These are phyloP conservation scores for Auricularia sp. DNA, from an alignment of 768 basidiomycete species.

Conservation along the genomic window DNA sequence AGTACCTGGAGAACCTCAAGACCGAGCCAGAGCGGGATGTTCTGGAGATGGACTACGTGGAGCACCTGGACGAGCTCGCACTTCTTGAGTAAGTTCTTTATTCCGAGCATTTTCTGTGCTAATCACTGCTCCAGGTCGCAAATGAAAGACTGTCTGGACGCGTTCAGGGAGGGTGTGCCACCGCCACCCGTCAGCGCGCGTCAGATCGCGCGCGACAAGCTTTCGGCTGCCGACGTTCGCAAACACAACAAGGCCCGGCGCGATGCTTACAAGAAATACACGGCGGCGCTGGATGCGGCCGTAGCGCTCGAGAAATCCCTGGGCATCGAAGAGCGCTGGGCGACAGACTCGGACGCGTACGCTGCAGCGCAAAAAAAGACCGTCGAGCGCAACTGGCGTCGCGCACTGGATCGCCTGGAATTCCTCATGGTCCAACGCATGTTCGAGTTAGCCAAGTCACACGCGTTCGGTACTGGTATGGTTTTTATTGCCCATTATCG, in stretches of 20 bases:
- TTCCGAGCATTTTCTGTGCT: background rate
- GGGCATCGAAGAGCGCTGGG: background rate
- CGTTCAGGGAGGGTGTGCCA: background rate
- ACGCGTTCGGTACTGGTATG: background rate
- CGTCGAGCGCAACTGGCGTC: background rate
- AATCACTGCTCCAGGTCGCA: background rate
- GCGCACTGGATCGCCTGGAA: background rate
- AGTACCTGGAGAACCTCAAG: background rate
- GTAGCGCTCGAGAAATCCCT: background rate
- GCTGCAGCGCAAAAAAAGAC: background rate
- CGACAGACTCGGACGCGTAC: background rate
- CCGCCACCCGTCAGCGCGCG: background rate
- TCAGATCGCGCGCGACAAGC: background rate
- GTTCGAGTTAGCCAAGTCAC: background rate
- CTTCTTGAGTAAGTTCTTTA: background rate
- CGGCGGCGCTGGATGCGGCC: background rate
- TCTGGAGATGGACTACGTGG: background rate
- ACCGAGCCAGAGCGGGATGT: background rate
- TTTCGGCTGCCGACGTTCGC: background rate
- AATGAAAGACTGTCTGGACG: background rate
- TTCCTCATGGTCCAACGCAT: background rate
- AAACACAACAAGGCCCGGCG: background rate
- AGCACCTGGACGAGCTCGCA: background rate
- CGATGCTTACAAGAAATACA: background rate
- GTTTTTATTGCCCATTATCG: background rate